Percentiles rank a stretch among this genome's conserved stretches.
phyloP scores from a whole-genome alignment of 805 yeast genomes.

The Wickerhamomyces chambardii region DNA sequence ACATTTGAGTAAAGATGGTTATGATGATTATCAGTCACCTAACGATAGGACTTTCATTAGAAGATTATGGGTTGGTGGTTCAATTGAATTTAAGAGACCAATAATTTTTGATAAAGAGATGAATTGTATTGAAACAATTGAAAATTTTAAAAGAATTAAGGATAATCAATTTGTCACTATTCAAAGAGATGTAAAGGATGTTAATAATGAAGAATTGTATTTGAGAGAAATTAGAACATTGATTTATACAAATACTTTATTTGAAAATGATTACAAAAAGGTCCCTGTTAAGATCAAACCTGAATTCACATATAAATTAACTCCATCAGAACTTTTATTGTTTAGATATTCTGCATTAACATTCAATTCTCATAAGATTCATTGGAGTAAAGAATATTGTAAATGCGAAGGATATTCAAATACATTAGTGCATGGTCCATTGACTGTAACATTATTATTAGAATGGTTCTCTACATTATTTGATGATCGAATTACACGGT shows the following conservation, averaged over 20 bases:
- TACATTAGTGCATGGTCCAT: constrained; percentile 75
- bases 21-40: constrained; percentile 54
- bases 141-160: constrained; percentile 25
- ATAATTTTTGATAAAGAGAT: constrained; percentile 28
- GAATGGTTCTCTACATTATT: constrained; percentile 33
- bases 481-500: constrained; percentile 13
- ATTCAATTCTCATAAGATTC: constrained; percentile 79
- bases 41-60: constrained; percentile 29
- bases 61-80: constrained; percentile 79
- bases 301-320: constrained; percentile 18
- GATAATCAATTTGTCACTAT: constrained; percentile 44
- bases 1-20: constrained; percentile 62
- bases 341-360: constrained; percentile 68
- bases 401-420: constrained; percentile 49
- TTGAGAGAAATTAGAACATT: constrained; percentile 51
- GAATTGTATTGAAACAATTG: constrained; percentile 45
- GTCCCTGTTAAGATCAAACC: constrained; percentile 20
- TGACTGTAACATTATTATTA: constrained; percentile 51
- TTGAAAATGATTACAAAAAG: constrained; percentile 10
- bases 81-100: constrained; percentile 31
- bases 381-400: constrained; percentile 56
- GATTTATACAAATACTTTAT: constrained; percentile 42
- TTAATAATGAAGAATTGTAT: constrained; percentile 15
- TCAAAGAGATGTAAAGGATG: constrained; percentile 33
- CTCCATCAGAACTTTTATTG: constrained; percentile 33